Evolutionary conservation across 2,329 filamentous ascomycete species (phyloP), one percentile per base, ranked within the genome.

Genomic region (Exophiala xenobiotica): DNA sequence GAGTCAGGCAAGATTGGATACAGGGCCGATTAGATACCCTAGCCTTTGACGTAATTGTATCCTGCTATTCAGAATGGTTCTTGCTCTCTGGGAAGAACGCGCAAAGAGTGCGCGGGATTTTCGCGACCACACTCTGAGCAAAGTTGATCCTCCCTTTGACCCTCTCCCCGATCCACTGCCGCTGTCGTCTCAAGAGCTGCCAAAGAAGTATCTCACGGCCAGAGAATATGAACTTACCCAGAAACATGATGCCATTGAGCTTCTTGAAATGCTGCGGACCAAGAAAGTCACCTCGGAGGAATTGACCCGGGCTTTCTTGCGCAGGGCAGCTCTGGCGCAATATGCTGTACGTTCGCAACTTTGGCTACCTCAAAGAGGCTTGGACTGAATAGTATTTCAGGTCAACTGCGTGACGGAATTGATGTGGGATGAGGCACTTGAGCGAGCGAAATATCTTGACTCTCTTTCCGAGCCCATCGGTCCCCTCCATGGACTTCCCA

Each of bases 401-500:
- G 49, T 54, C 9, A 64, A 63, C 1, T 80, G 77, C 35, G 63
- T 80, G 1, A 76, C 74, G 0, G 78, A 83, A 48, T 73, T 76
- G 16, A 72, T 80, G 39, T 79, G 80, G 59, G 67, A 73, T 2
- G 61, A 69, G 6, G 80, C 80, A 0, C 41, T 82, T 1, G 49
- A 68, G 12, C 69, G 70, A 8, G 78, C 78, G 0, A 65, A 67
- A 19, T 62, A 70, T 26, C 70, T 81, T 0, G 79, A 82, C 49
- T 70, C 72, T 4, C 39, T 53, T 9, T 42, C 46, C 12, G 79
- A 81, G 46, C 69, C 75, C 0, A 61, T 78, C 1, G 83, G 83
- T 0, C 80, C 82, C 1, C 71, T 86, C 0, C 82, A 86, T 60
- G 82, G 83, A 2, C 68, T 85, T 2, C 82, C 82, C 2, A 67